Conservation (phyloP, 2,329 filamentous ascomycete genomes). For the Botrytis aclada region DNA sequence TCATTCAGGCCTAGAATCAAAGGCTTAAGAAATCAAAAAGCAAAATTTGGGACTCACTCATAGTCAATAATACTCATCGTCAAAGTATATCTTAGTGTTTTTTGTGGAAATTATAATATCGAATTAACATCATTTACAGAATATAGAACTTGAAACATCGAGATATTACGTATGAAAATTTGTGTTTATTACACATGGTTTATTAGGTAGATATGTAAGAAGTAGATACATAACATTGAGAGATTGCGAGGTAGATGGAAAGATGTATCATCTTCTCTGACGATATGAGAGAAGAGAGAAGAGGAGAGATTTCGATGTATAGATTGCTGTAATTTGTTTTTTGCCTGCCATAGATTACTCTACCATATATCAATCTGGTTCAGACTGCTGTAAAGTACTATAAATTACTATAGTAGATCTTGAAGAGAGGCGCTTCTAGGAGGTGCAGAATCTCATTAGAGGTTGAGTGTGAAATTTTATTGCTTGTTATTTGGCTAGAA, state of each 20-base stretch:
- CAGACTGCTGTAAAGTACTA: background rate
- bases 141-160: too few relatives aligned
- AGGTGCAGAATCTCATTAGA: background rate
- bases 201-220: background rate
- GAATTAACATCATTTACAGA: too few relatives aligned
- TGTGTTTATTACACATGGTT: too few relatives aligned
- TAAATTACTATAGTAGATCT: background rate
- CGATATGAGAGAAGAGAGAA: background rate
- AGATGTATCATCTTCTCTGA: too few relatives aligned
- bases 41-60: too few relatives aligned
- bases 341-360: too few relatives aligned
- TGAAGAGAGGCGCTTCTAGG: fast-evolving
- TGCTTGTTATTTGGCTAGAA: background rate
- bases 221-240: background rate
- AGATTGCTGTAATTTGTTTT: background rate
- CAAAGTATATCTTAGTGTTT: too few relatives aligned
- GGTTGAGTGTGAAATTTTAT: background rate
- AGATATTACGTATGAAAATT: background rate
- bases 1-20: too few relatives aligned
- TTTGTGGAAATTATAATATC: too few relatives aligned
- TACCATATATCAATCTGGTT: background rate
- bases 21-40: too few relatives aligned
- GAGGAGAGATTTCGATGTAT: background rate
- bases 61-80: too few relatives aligned
- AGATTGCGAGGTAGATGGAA: background rate